A percentile compares a stretch with the other conserved stretches of the same genome.
Conservation (phyloP, 106 monocot genomes). For the Triglochin maritima region DNA sequence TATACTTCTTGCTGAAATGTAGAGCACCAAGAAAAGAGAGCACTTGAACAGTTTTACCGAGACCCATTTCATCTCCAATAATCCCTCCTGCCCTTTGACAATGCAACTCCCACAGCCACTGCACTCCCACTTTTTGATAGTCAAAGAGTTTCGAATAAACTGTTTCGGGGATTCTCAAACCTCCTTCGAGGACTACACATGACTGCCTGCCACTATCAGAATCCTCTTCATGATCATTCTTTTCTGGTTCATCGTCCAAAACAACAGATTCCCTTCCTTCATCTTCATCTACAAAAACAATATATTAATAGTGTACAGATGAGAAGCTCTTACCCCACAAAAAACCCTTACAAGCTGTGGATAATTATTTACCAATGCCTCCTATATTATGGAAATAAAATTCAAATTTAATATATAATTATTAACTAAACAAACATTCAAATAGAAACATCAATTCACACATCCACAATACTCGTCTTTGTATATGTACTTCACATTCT, state of each 20-base stretch:
- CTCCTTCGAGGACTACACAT: constrained; percentile 73
- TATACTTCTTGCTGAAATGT: constrained; percentile 80
- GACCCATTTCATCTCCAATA: constrained; percentile 99
- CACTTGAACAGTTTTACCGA: constrained; percentile 89
- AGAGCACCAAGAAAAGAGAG: constrained; percentile 80
- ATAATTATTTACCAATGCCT: no score
- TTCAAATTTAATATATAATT: no score
- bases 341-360: neutral
- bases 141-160: constrained; percentile 78
- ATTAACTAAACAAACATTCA: no score
- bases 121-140: constrained; percentile 95
- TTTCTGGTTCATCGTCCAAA: constrained; percentile 37
- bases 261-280: constrained; percentile 9
- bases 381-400: no score
- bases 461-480: no score
- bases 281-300: constrained; percentile 49
- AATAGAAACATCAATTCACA: no score
- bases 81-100: constrained; percentile 96
- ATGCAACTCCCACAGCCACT: constrained; percentile 98
- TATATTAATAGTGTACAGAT: no score
- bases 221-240: constrained; percentile 17
- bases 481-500: no score
- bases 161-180: constrained; percentile 56
- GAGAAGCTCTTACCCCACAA: neutral
- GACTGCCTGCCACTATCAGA: constrained; percentile 14